phyloP scores from a whole-genome alignment of 2,329 filamentous ascomycete species.

The Uncinocarpus reesii region DNA sequence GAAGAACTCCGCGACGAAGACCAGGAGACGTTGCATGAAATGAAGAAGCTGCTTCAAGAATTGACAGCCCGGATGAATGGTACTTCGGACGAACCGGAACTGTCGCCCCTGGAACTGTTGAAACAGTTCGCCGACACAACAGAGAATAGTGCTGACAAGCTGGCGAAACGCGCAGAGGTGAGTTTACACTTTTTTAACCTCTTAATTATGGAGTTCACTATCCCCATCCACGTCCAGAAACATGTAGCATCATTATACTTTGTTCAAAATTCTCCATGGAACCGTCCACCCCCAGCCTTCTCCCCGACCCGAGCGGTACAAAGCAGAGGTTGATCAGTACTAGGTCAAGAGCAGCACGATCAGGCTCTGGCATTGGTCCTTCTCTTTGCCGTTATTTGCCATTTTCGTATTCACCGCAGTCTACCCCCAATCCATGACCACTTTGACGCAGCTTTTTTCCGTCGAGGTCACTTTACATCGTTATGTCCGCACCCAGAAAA shows the following conservation, averaged over 20 bases:
- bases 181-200: conserved; percentile 19
- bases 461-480: conserved; percentile 14
- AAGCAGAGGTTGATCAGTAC: conserved; percentile 17
- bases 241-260: background rate
- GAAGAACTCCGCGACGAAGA: conserved; percentile 33
- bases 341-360: conserved; percentile 17
- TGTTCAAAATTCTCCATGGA: background rate
- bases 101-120: conserved; percentile 32
- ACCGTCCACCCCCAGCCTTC: background rate
- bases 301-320: background rate
- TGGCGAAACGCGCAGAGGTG: conserved; percentile 37
- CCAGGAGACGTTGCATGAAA: conserved; percentile 32
- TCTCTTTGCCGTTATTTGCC: conserved; percentile 15
- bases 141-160: conserved; percentile 43
- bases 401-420: conserved; percentile 16
- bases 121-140: conserved; percentile 43
- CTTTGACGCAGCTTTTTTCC: conserved; percentile 13
- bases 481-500: conserved; percentile 12
- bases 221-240: background rate
- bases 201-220: no score
- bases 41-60: conserved; percentile 34
- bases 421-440: conserved; percentile 13
- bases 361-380: conserved; percentile 18
- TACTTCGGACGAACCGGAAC: conserved; percentile 26
- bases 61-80: conserved; percentile 29